phyloP scores from a whole-genome alignment of 164 flowering plant genomes.

The Vitis riparia region DNA sequence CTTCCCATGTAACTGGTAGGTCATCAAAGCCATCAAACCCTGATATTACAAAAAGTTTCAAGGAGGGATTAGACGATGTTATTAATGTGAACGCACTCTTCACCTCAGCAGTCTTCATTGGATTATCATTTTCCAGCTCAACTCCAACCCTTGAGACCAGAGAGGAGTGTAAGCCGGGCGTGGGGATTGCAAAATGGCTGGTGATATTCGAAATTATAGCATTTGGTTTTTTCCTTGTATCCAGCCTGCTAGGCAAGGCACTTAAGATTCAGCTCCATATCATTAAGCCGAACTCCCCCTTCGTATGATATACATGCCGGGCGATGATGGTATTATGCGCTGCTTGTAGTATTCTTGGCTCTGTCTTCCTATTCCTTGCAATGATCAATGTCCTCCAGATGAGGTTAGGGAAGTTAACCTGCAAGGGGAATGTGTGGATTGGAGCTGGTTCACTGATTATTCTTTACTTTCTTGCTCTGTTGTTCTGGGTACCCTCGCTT shows the following conservation, averaged over 20 bases:
- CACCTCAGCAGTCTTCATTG: slow-evolving; percentile 2
- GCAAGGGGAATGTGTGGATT: not conserved
- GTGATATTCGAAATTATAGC: not conserved
- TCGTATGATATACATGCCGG: no score
- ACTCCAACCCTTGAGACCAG: not conserved
- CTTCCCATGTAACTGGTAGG: no score
- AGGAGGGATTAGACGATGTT: slow-evolving; percentile 3
- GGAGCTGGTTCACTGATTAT: not conserved
- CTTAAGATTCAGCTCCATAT: slow-evolving; percentile 4
- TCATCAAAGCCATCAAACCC: no score
- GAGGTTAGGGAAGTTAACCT: slow-evolving; percentile 8
- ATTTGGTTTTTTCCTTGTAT: slow-evolving; percentile 7
- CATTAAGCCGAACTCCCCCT: no score
- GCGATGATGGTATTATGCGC: not conserved
- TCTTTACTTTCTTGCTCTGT: not conserved
- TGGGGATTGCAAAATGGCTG: not conserved
- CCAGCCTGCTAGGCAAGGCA: slow-evolving; percentile 2
- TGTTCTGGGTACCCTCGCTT: not conserved
- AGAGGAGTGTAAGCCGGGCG: slow-evolving; percentile 2
- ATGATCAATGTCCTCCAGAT: slow-evolving; percentile 10
- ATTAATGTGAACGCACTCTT: slow-evolving; percentile 9
- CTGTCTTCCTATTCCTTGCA: not conserved
- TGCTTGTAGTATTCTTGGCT: not conserved
- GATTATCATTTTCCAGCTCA: not conserved
- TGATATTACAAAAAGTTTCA: not conserved